Evolutionary conservation across 2,329 filamentous ascomycete genomes (phyloP).

Genomic region (Alternaria triticimaculans): DNA sequence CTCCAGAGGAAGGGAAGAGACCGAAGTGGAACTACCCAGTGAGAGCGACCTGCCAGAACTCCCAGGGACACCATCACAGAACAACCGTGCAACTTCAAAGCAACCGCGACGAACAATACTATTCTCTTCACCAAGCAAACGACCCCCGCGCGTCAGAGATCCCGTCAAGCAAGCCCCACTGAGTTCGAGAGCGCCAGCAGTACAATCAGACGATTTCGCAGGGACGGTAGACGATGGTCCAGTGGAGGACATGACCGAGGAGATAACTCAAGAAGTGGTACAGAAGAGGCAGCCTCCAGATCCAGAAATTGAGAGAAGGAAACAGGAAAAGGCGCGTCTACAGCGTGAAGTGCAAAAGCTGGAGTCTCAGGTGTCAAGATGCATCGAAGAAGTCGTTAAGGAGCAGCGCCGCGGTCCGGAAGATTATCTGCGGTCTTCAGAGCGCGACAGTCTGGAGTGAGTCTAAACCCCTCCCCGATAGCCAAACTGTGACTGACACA

Average conservation of each 20-base stretch:
- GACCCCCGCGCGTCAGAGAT: slow-evolving; percentile 28
- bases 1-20: slow-evolving; percentile 10
- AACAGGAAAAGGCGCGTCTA: slow-evolving; percentile 39
- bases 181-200: slow-evolving; percentile 18
- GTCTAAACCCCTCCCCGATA: background rate
- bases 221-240: slow-evolving; percentile 18
- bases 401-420: slow-evolving; percentile 28
- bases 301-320: slow-evolving; percentile 36
- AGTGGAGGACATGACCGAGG: background rate
- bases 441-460: slow-evolving; percentile 36
- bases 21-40: background rate
- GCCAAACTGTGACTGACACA: slow-evolving; percentile 11
- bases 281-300: slow-evolving; percentile 22
- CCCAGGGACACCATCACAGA: slow-evolving; percentile 29
- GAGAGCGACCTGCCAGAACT: slow-evolving; percentile 23
- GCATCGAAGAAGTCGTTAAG: slow-evolving; percentile 34
- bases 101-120: slow-evolving; percentile 30
- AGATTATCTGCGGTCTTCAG: slow-evolving; percentile 19
- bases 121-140: slow-evolving; percentile 43
- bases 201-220: slow-evolving; percentile 18
- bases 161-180: slow-evolving; percentile 22
- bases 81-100: slow-evolving; percentile 21
- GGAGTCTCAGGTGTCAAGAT: slow-evolving; percentile 41
- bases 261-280: background rate
- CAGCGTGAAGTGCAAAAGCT: slow-evolving; percentile 38